Evolutionary conservation across 2,329 filamentous ascomycete species (phyloP).

Genomic region (Fusarium albosuccineum): DNA sequence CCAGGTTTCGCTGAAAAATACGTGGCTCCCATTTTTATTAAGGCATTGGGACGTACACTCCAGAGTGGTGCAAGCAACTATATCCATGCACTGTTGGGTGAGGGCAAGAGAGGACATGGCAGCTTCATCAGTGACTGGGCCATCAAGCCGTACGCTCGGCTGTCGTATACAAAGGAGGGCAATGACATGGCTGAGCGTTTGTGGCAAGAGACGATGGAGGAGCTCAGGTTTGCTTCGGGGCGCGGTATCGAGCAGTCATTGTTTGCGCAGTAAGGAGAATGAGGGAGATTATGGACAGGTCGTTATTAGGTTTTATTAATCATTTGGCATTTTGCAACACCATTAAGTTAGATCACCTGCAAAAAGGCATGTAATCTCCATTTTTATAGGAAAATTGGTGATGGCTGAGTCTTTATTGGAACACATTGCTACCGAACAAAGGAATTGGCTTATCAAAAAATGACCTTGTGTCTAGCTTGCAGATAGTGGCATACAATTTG

Average conservation of each 20-base stretch:
- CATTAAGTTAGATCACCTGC: no score
- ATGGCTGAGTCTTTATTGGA: no score
- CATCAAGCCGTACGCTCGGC: constrained; percentile 4
- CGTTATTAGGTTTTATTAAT: background rate
- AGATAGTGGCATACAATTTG: no score
- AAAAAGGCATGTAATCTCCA: no score
- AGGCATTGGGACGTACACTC: background rate
- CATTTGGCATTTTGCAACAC: background rate
- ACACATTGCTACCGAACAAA: no score
- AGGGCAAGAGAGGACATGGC: background rate
- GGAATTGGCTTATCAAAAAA: no score
- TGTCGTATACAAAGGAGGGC: background rate
- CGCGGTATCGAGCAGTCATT: background rate
- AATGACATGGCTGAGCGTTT: background rate
- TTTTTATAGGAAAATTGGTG: no score
- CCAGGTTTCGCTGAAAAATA: background rate
- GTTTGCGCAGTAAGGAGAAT: background rate
- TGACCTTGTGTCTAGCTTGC: no score
- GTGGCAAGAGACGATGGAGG: constrained; percentile 5
- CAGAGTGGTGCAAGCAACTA: background rate
- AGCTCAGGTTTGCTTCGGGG: background rate
- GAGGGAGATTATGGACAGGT: background rate
- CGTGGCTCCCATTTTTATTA: background rate
- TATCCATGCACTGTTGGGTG: background rate
- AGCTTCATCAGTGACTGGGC: constrained; percentile 12